Conservation (phyloP, 352 stramenopile species). For the Phytophthora aleatoria region DNA sequence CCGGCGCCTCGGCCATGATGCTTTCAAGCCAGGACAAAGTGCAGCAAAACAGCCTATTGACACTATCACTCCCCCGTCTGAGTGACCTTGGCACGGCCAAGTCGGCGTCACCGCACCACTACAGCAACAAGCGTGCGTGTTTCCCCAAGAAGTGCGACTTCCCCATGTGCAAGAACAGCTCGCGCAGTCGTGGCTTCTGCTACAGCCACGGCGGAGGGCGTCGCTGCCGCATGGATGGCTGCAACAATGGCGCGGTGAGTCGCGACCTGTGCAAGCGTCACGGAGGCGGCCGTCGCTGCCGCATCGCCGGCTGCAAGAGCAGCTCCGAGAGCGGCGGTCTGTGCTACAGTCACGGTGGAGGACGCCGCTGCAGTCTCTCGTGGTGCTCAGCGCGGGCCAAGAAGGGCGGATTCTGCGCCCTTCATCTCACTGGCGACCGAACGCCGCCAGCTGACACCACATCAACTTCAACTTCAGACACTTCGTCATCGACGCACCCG, state of each 20-base stretch:
- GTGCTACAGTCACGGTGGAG: constrained; percentile 80
- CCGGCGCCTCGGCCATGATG: constrained; percentile 21
- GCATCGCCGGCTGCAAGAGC: constrained; percentile 71
- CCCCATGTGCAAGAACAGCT: constrained; percentile 85
- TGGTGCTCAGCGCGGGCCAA: constrained; percentile 79
- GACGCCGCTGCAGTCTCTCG: constrained; percentile 64
- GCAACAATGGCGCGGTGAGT: constrained; percentile 76
- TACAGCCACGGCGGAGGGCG: constrained; percentile 77
- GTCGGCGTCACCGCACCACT: constrained; percentile 9
- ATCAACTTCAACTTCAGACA: constrained; percentile 11
- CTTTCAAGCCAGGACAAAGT: constrained; percentile 40
- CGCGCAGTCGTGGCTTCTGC: constrained; percentile 76
- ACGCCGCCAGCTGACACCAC: constrained; percentile 18
- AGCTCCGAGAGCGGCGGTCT: constrained; percentile 73
- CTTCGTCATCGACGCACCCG: constrained; percentile 19
- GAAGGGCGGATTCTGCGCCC: constrained; percentile 71
- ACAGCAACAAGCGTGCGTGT: constrained; percentile 57
- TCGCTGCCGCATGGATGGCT: constrained; percentile 67
- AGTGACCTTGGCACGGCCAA: constrained; percentile 10
- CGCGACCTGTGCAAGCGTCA: constrained; percentile 84
- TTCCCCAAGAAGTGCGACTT: constrained; percentile 87
- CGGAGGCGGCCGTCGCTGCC: constrained; percentile 70
- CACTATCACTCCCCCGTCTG: constrained; percentile 29
- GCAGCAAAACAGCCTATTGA: constrained; percentile 23
- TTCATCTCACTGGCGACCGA: constrained; percentile 52